Percentiles rank a stretch among this genome's conserved stretches.
Evolutionary conservation across 306 rosid species (phyloP).

Genomic region (Cicer bijugum): DNA sequence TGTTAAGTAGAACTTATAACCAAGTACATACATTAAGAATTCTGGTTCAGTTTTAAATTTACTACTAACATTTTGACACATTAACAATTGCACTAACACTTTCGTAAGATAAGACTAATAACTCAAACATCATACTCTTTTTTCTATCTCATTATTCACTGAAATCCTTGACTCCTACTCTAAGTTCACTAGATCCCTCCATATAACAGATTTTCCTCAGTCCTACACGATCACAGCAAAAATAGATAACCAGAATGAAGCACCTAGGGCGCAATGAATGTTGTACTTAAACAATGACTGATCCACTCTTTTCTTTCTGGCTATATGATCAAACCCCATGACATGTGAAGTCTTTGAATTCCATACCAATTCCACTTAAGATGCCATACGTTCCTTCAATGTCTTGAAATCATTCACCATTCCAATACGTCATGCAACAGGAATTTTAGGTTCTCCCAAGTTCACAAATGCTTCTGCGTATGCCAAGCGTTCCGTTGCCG

Average conservation of each 20-base stretch:
- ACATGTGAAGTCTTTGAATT: constrained; percentile 37
- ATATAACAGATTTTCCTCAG: constrained; percentile 26
- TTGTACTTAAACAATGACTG: constrained; percentile 11
- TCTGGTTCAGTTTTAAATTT: background rate
- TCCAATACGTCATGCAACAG: constrained; percentile 66
- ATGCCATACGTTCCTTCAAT: constrained; percentile 19
- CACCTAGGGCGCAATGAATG: constrained; percentile 23
- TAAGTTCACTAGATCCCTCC: constrained; percentile 6
- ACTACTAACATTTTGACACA: background rate
- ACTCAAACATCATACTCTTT: background rate
- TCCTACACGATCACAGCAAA: constrained; percentile 44
- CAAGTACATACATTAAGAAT: background rate
- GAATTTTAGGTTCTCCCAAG: constrained; percentile 86
- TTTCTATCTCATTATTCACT: background rate
- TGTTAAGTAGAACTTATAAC: background rate
- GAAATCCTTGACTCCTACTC: constrained; percentile 35
- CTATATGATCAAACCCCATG: constrained; percentile 9
- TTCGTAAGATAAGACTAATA: background rate
- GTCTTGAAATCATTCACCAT: constrained; percentile 23
- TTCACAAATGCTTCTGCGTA: constrained; percentile 81
- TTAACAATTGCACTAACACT: background rate
- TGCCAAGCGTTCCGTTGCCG: constrained; percentile 66
- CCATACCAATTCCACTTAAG: constrained; percentile 26
- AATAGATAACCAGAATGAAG: constrained; percentile 38
- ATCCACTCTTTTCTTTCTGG: constrained; percentile 5